Percentiles rank a stretch among this genome's conserved stretches.
Conservation (phyloP, 192 early-diverging fungal genomes). For the Linnemannia exigua region DNA sequence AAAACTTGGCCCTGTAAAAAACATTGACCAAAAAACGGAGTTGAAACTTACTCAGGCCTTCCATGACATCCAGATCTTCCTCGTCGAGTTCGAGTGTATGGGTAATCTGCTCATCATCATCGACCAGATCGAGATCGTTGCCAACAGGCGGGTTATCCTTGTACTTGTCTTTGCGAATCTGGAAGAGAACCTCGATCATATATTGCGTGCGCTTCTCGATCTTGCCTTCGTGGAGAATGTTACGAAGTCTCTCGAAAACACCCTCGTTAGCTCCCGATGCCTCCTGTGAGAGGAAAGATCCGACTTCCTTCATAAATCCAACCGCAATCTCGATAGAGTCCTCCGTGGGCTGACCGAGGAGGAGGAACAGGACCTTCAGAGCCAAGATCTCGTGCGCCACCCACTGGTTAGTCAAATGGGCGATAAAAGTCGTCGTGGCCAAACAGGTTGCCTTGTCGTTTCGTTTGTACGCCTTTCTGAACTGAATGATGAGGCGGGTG, state of each 20-base stretch:
- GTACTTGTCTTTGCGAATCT: conserved; percentile 94
- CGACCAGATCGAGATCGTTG: conserved; percentile 89
- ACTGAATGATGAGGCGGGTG: conserved; percentile 87
- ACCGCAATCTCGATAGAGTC: conserved; percentile 98
- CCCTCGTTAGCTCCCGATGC: conserved; percentile 82
- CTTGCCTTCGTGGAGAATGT: conserved; percentile 92
- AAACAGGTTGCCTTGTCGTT: conserved; percentile 94
- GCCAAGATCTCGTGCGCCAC: conserved; percentile 92
- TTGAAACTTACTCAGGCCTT: conserved; percentile 75
- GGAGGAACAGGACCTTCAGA: conserved; percentile 85
- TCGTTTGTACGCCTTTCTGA: conserved; percentile 90
- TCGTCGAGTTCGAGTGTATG: conserved; percentile 89
- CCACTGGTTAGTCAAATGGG: conserved; percentile 93
- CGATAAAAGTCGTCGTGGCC: conserved; percentile 88
- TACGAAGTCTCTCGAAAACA: conserved; percentile 93
- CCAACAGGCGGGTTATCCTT: conserved; percentile 87
- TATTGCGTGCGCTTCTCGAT: conserved; percentile 97
- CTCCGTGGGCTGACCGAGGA: conserved; percentile 90
- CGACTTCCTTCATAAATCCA: conserved; percentile 91
- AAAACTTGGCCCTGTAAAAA: neutral
- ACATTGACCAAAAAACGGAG: neutral
- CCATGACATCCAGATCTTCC: conserved; percentile 84
- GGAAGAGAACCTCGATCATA: conserved; percentile 98
- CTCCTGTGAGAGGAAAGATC: conserved; percentile 85
- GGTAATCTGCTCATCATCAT: conserved; percentile 96